phyloP scores from a whole-genome alignment of 2,329 filamentous ascomycete species.

The Epichloe sp. region DNA sequence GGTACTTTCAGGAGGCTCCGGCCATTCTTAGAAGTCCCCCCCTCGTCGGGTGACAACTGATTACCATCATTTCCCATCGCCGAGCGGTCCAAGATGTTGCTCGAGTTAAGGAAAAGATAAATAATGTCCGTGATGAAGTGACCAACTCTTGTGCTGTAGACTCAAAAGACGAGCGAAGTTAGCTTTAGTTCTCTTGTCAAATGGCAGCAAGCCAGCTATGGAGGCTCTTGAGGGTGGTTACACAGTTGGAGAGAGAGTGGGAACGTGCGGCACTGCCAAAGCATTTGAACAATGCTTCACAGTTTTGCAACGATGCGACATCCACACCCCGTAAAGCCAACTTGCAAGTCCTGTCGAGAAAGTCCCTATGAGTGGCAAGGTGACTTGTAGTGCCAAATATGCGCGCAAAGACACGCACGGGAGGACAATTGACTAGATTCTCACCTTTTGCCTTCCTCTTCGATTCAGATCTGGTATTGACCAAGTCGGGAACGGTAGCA shows the following conservation, averaged over 20 bases:
- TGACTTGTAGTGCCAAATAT: background rate
- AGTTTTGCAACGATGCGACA: background rate
- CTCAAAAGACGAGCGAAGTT: background rate
- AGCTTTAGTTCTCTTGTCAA: background rate
- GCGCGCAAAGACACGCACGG: background rate
- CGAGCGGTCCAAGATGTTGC: slow-evolving; percentile 19
- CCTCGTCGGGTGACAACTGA: slow-evolving; percentile 27
- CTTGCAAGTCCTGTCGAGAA: background rate
- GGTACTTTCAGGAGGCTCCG: slow-evolving; percentile 43
- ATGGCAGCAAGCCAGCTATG: background rate
- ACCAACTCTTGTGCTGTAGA: background rate
- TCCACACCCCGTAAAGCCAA: background rate
- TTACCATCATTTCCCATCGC: slow-evolving; percentile 32
- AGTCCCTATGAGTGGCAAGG: background rate
- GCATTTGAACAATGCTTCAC: background rate
- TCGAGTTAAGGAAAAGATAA: slow-evolving; percentile 10
- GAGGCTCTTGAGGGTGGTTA: background rate
- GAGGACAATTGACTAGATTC: background rate
- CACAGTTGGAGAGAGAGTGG: background rate
- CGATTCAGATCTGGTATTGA: slow-evolving; percentile 1
- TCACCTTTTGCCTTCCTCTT: background rate
- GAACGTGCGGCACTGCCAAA: background rate
- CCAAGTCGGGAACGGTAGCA: slow-evolving; percentile 12
- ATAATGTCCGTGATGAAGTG: slow-evolving; percentile 8
- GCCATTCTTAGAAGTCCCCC: slow-evolving; percentile 32